A percentile compares a stretch with the other conserved stretches of the same genome.
Evolutionary conservation across 2,329 filamentous ascomycete genomes (phyloP).

Genomic region (Colletotrichum orbiculare): DNA sequence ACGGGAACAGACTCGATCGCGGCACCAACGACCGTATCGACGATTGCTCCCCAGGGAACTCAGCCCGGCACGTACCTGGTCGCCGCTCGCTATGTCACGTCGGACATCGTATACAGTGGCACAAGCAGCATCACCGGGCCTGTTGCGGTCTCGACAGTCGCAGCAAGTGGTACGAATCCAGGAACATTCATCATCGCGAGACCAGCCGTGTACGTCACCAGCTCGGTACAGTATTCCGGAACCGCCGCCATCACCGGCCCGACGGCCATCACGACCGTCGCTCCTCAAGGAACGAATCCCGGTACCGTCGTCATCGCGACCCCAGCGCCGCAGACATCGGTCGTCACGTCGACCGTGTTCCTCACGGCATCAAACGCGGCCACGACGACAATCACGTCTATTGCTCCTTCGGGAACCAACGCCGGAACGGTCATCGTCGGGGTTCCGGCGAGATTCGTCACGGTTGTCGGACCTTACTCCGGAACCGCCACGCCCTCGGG

Average conservation of each 20-base stretch:
- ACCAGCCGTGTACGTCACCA: slow-evolving; percentile 27
- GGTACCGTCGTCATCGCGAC: slow-evolving; percentile 26
- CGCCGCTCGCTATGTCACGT: slow-evolving; percentile 22
- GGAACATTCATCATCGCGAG: slow-evolving; percentile 26
- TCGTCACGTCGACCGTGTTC: slow-evolving; percentile 22
- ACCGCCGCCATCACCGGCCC: slow-evolving; percentile 5
- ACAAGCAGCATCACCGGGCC: slow-evolving; percentile 19
- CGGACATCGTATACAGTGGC: slow-evolving; percentile 16
- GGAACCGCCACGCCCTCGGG: background rate
- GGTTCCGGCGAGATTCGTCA: slow-evolving; percentile 13
- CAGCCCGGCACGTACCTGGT: slow-evolving; percentile 25
- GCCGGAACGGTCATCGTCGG: slow-evolving; percentile 20
- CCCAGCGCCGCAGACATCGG: background rate
- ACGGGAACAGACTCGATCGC: background rate
- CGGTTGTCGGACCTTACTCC: slow-evolving; percentile 18
- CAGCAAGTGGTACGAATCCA: slow-evolving; percentile 20
- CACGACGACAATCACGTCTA: slow-evolving; percentile 7
- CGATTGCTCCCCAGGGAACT: slow-evolving; percentile 16
- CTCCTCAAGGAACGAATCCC: slow-evolving; percentile 12
- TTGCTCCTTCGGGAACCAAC: slow-evolving; percentile 6
- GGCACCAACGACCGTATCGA: slow-evolving; percentile 2
- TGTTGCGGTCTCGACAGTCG: slow-evolving; percentile 16
- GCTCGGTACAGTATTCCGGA: slow-evolving; percentile 17
- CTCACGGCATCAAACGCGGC: slow-evolving; percentile 15
- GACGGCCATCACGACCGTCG: slow-evolving; percentile 21